These are phyloP conservation scores for Aspergillus niger DNA, from an alignment of 2,329 filamentous ascomycete species.

Conservation along the genomic window DNA sequence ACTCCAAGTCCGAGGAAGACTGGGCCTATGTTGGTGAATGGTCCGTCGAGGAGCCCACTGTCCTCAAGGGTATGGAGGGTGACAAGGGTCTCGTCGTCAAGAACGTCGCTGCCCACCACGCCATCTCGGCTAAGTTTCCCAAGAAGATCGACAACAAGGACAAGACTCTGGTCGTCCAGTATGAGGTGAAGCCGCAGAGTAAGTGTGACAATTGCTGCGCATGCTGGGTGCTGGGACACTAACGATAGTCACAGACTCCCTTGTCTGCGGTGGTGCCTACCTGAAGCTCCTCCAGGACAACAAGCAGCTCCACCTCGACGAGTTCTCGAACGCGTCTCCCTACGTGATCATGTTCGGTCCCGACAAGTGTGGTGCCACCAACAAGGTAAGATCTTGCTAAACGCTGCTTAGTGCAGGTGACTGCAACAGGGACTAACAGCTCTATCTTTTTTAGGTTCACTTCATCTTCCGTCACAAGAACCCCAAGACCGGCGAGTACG, in stretches of 20 bases:
- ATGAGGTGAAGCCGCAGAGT: constrained; percentile 99
- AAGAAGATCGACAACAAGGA: constrained; percentile 96
- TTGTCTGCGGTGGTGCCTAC: constrained; percentile 98
- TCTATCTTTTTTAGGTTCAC: constrained; percentile 54
- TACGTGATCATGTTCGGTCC: constrained; percentile 99
- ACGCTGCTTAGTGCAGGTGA: neutral
- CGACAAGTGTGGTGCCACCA: constrained; percentile 98
- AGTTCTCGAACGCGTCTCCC: constrained; percentile 95
- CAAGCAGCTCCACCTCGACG: constrained; percentile 92
- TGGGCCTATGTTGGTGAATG: constrained; percentile 98
- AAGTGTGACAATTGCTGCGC: constrained; percentile 44
- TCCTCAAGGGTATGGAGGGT: constrained; percentile 88
- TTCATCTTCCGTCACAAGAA: constrained; percentile 99
- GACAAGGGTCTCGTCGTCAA: constrained; percentile 98
- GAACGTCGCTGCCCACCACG: constrained; percentile 96
- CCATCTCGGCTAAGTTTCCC: constrained; percentile 98
- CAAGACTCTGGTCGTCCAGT: constrained; percentile 96
- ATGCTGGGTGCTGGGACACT: constrained; percentile 2
- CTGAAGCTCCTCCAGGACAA: constrained; percentile 98
- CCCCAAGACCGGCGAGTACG: constrained; percentile 98
- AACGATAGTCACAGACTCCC: constrained; percentile 65
- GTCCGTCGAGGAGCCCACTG: constrained; percentile 89
- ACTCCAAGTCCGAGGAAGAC: constrained; percentile 76
- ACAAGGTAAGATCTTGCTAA: constrained; percentile 69
- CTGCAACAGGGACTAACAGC: constrained; percentile 17